These are phyloP conservation scores for Hamigera avellanea DNA, from an alignment of 495 filamentous ascomycete species.

Conservation along the genomic window DNA sequence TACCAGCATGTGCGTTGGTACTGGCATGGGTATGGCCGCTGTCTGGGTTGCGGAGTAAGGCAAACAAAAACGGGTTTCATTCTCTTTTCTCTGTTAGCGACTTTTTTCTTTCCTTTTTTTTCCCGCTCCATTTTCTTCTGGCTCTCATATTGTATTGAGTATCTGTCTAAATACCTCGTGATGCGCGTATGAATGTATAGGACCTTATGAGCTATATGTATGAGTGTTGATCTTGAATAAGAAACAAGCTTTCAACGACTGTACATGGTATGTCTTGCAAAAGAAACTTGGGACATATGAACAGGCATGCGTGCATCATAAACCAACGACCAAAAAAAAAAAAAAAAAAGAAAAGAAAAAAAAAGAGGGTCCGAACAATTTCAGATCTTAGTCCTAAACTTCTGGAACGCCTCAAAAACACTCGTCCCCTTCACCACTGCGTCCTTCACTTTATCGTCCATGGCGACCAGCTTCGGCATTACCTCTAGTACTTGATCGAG, in stretches of 20 bases:
- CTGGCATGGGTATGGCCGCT: slow-evolving; percentile 94
- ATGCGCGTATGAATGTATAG: too few species aligned
- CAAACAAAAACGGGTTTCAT: too few species aligned
- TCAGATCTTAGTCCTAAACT: slow-evolving; percentile 18
- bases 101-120: slow-evolving; percentile 7
- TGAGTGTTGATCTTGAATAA: background rate
- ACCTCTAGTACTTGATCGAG: slow-evolving; percentile 38
- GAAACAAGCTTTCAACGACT: background rate
- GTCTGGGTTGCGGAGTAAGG: slow-evolving; percentile 87
- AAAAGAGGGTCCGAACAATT: too few species aligned
- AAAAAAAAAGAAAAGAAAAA: background rate
- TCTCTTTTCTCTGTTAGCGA: slow-evolving; percentile 21
- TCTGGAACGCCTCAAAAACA: slow-evolving; percentile 47
- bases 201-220: background rate
- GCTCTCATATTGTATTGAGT: background rate
- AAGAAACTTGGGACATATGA: too few species aligned
- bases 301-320: too few species aligned
- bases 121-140: slow-evolving; percentile 16
- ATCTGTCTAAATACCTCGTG: too few species aligned
- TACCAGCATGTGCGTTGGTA: slow-evolving; percentile 94
- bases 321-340: background rate
- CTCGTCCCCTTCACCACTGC: slow-evolving; percentile 45
- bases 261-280: too few species aligned
- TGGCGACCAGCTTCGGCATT: slow-evolving; percentile 42
- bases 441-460: slow-evolving; percentile 48